These are phyloP conservation scores for Venturia asperata DNA, from an alignment of 2,329 filamentous ascomycete species.

Conservation along the genomic window DNA sequence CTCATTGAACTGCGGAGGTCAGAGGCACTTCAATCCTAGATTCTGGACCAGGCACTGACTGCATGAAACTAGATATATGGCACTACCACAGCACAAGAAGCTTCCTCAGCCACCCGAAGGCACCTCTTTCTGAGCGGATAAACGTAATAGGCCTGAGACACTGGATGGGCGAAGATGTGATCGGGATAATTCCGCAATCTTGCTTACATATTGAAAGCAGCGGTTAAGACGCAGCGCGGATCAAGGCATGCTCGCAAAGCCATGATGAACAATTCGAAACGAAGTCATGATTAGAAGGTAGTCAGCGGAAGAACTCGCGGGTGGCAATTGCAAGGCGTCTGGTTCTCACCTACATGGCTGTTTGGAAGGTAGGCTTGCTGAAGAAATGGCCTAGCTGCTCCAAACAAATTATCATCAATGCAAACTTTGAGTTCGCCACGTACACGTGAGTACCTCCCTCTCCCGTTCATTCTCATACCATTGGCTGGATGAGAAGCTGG, in stretches of 20 bases:
- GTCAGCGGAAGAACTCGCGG: not conserved
- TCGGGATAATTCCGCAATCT: not conserved
- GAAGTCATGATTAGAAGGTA: not conserved
- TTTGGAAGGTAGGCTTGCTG: not conserved
- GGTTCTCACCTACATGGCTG: not conserved
- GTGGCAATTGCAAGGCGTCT: conserved; percentile 5
- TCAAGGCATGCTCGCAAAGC: not conserved
- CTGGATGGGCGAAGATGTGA: not conserved
- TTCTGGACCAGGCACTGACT: conserved; percentile 8
- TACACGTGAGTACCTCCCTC: conserved; percentile 8
- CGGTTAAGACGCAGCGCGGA: not conserved
- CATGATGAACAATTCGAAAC: not conserved
- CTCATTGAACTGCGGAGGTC: conserved; percentile 78
- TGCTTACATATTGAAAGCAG: conserved; percentile 1
- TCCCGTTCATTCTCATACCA: not conserved
- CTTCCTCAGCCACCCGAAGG: conserved; percentile 89
- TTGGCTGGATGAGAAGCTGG: not conserved
- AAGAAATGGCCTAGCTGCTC: not conserved
- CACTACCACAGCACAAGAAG: conserved; percentile 85
- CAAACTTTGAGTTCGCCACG: not conserved
- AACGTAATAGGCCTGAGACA: not conserved
- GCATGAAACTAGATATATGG: conserved; percentile 68
- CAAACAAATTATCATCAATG: not conserved
- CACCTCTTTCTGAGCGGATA: conserved; percentile 45
- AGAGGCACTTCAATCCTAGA: conserved; percentile 25